These are phyloP conservation scores for Penicillium italicum DNA, from an alignment of 2,329 filamentous ascomycete genomes.

Conservation along the genomic window DNA sequence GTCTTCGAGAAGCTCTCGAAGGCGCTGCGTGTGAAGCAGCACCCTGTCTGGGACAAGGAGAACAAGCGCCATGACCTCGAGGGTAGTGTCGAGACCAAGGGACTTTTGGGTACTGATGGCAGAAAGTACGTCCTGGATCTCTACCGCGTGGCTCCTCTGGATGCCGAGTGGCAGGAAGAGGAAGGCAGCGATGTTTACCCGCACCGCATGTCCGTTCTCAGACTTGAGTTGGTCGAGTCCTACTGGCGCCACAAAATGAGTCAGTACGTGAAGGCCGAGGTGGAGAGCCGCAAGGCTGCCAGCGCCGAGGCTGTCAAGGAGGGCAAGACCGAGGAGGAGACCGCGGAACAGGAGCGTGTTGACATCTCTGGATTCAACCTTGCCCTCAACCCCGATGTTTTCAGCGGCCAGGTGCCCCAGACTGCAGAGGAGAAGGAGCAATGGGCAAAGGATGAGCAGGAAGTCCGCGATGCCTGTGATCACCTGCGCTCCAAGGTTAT, in stretches of 20 bases:
- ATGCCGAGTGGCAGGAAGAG: slow-evolving; percentile 87
- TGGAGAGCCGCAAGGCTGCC: slow-evolving; percentile 59
- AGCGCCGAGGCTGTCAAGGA: slow-evolving; percentile 39
- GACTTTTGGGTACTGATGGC: slow-evolving; percentile 91
- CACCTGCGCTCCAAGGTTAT: slow-evolving; percentile 74
- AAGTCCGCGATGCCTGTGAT: slow-evolving; percentile 78
- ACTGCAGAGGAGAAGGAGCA: slow-evolving; percentile 85
- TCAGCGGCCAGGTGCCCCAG: slow-evolving; percentile 86
- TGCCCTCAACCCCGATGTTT: slow-evolving; percentile 89
- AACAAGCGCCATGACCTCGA: slow-evolving; percentile 85
- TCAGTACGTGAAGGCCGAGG: slow-evolving; percentile 77
- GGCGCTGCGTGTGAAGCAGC: slow-evolving; percentile 85
- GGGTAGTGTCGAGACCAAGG: slow-evolving; percentile 96
- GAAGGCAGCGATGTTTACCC: slow-evolving; percentile 66
- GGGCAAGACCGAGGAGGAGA: slow-evolving; percentile 41
- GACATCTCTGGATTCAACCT: slow-evolving; percentile 86
- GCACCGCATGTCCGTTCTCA: slow-evolving; percentile 91
- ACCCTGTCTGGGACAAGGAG: slow-evolving; percentile 97
- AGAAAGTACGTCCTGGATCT: slow-evolving; percentile 96
- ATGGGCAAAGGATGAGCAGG: slow-evolving; percentile 77
- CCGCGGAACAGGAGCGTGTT: slow-evolving; percentile 61
- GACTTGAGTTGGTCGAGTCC: slow-evolving; percentile 83
- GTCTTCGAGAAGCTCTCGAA: slow-evolving; percentile 89
- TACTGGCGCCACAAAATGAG: slow-evolving; percentile 83
- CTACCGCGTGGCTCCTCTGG: slow-evolving; percentile 89